Evolutionary conservation across 192 early-diverging fungal species (phyloP).

Genomic region (Cladochytrium replicatum): DNA sequence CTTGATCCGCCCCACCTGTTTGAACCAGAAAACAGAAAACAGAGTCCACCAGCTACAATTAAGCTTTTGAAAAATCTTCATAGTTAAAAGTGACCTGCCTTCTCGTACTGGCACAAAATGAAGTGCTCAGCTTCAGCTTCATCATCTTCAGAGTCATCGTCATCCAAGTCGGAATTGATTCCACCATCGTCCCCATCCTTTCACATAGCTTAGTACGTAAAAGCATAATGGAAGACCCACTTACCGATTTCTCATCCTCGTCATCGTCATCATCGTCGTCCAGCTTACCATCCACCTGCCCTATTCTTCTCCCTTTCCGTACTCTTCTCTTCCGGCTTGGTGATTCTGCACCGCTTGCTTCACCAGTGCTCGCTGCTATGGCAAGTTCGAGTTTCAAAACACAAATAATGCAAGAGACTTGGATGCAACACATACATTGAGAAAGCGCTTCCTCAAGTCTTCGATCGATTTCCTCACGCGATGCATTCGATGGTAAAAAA

Average conservation of each 20-base stretch:
- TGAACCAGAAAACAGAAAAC: background rate
- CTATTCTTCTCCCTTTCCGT: slow-evolving; percentile 14
- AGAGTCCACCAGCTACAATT: slow-evolving; percentile 9
- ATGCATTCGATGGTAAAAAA: too few relatives aligned
- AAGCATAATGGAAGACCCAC: background rate
- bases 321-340: too few relatives aligned
- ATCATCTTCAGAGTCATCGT: slow-evolving; percentile 34
- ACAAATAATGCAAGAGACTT: too few relatives aligned
- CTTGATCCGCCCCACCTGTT: slow-evolving; percentile 76
- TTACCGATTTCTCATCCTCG: slow-evolving; percentile 21
- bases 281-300: slow-evolving; percentile 23
- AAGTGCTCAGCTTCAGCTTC: slow-evolving; percentile 15
- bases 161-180: slow-evolving; percentile 45
- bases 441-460: too few relatives aligned
- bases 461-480: too few relatives aligned
- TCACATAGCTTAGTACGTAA: background rate
- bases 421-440: too few relatives aligned
- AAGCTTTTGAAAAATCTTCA: slow-evolving; percentile 15
- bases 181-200: slow-evolving; percentile 27
- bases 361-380: too few relatives aligned
- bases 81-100: slow-evolving; percentile 19
- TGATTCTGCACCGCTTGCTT: too few relatives aligned
- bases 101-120: slow-evolving; percentile 43
- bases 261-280: slow-evolving; percentile 40
- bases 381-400: too few relatives aligned